These are phyloP conservation scores for Eruca vesicaria DNA, from an alignment of 441 rosid genomes.

Conservation along the genomic window DNA sequence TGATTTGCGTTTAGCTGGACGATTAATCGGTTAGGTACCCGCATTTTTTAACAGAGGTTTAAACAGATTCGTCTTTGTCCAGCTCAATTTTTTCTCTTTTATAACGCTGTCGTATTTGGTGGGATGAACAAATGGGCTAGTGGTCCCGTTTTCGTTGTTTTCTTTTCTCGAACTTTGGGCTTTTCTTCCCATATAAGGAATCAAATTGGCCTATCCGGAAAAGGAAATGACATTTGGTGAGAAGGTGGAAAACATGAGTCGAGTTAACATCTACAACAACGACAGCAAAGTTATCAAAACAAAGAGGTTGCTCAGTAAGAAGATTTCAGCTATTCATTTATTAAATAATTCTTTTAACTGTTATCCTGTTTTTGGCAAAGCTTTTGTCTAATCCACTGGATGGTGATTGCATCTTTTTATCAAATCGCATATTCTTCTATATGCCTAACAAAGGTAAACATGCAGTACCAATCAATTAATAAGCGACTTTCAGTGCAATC, in stretches of 20 bases:
- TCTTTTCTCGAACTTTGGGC: neutral
- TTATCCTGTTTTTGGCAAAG: neutral
- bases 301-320: neutral
- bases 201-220: neutral
- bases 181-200: neutral
- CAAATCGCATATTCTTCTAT: neutral
- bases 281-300: neutral
- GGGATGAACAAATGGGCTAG: neutral
- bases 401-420: neutral
- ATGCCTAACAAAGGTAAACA: neutral
- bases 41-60: too few relatives aligned
- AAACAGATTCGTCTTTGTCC: neutral
- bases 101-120: neutral
- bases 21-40: too few relatives aligned
- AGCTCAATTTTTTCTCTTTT: neutral
- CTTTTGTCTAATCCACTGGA: neutral
- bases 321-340: neutral
- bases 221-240: neutral
- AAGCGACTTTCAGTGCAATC: constrained; percentile 6
- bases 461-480: neutral
- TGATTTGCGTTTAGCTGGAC: too few relatives aligned
- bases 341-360: too few relatives aligned
- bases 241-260: neutral
- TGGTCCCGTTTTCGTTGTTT: neutral
- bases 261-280: neutral